A percentile compares a stretch with the other conserved stretches of the same genome.
phyloP scores from a whole-genome alignment of 2,329 filamentous ascomycete species.

The Pseudogymnoascus sp. region DNA sequence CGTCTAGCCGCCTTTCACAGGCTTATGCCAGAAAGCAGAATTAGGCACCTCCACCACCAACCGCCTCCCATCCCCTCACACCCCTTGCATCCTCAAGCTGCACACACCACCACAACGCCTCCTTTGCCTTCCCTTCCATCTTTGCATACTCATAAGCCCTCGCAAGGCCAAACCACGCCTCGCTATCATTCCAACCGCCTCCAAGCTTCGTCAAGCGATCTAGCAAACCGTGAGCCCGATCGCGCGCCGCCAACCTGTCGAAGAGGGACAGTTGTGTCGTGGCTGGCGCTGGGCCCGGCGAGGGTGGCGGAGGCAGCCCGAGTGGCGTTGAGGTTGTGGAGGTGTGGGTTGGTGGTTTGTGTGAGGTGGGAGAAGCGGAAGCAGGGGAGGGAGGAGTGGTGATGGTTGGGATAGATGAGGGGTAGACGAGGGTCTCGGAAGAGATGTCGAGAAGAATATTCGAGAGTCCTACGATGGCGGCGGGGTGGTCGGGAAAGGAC shows the following conservation, averaged over 20 bases:
- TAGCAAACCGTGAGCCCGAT: constrained; percentile 79
- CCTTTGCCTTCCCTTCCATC: constrained; percentile 79
- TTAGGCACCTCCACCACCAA: constrained; percentile 52
- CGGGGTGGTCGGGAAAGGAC: constrained; percentile 70
- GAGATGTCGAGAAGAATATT: constrained; percentile 84
- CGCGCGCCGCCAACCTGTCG: constrained; percentile 80
- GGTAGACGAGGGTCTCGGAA: constrained; percentile 57
- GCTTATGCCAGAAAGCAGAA: not conserved
- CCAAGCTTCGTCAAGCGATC: constrained; percentile 79
- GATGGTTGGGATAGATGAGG: constrained; percentile 37
- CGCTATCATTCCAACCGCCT: constrained; percentile 80
- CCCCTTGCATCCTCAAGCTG: constrained; percentile 83
- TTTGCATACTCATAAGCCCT: constrained; percentile 82
- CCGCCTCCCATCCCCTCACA: constrained; percentile 69
- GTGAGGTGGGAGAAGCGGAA: constrained; percentile 18
- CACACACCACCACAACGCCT: constrained; percentile 95
- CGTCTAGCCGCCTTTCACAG: not conserved
- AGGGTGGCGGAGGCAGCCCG: not conserved
- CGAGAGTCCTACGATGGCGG: constrained; percentile 73
- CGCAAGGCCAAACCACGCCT: constrained; percentile 87
- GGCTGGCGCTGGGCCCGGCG: constrained; percentile 10
- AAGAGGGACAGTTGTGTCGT: constrained; percentile 19
- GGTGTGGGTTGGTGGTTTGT: not conserved
- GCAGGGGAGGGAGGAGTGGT: constrained; percentile 19
- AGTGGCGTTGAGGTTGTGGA: not conserved